phyloP scores from a whole-genome alignment of 805 yeast species.

The Kluyveromyces siamensis region DNA sequence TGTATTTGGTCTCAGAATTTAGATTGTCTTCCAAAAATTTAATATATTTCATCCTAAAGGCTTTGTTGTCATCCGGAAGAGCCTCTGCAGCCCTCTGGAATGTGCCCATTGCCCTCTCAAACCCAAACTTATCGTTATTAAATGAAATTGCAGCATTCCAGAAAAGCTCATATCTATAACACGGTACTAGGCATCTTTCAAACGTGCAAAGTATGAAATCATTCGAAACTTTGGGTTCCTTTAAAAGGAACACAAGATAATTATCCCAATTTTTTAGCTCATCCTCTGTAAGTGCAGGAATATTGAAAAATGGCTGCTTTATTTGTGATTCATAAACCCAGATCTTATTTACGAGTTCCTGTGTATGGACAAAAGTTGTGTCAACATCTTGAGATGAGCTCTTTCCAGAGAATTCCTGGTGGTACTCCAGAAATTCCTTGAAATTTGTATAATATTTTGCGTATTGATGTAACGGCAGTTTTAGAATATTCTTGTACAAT shows the following conservation, averaged over 20 bases:
- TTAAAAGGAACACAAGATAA: constrained; percentile 51
- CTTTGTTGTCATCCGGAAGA: constrained; percentile 26
- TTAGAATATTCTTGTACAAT: constrained; percentile 37
- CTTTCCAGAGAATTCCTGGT: constrained; percentile 29
- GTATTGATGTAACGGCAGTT: constrained; percentile 77
- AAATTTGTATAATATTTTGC: constrained; percentile 59
- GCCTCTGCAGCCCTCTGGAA: constrained; percentile 44
- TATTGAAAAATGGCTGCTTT: constrained; percentile 47
- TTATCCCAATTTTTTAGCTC: constrained; percentile 47
- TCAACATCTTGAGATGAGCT: constrained; percentile 38
- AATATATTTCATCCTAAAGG: constrained; percentile 13
- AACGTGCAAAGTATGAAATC: constrained; percentile 41
- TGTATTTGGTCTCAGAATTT: background rate
- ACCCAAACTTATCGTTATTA: constrained; percentile 29
- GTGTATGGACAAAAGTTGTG: constrained; percentile 37
- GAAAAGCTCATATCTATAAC: constrained; percentile 46
- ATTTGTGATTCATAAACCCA: constrained; percentile 71
- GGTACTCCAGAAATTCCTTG: constrained; percentile 24
- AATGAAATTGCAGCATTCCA: constrained; percentile 67
- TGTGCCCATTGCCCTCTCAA: constrained; percentile 31
- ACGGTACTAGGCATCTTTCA: constrained; percentile 67
- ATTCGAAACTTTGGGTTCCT: constrained; percentile 18
- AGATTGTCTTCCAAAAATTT: constrained; percentile 10
- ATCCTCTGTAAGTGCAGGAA: constrained; percentile 35
- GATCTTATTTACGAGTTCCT: constrained; percentile 42